These are phyloP conservation scores for Blastobotrys chiropterorum DNA, from an alignment of 805 yeast species.

Conservation along the genomic window DNA sequence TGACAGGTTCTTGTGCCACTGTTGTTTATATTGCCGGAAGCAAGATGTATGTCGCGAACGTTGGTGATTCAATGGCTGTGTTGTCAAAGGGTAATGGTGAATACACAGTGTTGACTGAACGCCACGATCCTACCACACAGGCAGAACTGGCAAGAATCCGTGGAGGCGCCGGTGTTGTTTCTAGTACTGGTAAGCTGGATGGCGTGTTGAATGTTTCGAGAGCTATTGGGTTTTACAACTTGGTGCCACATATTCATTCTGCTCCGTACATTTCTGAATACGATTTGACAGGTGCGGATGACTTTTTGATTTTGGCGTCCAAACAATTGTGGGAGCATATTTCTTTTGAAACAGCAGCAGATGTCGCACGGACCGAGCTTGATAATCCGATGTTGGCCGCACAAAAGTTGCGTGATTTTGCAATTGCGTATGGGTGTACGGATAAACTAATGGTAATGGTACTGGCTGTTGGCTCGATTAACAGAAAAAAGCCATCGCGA, in stretches of 20 bases:
- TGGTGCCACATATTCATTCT: slow-evolving; percentile 82
- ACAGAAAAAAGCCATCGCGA: slow-evolving; percentile 10
- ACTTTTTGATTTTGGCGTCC: slow-evolving; percentile 77
- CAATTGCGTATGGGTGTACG: slow-evolving; percentile 82
- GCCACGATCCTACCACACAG: slow-evolving; percentile 78
- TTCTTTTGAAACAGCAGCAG: slow-evolving; percentile 81
- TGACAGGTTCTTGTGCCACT: slow-evolving; percentile 81
- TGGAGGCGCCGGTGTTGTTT: slow-evolving; percentile 85
- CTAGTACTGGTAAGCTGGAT: slow-evolving; percentile 77
- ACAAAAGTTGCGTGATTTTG: slow-evolving; percentile 86
- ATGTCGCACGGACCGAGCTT: slow-evolving; percentile 68
- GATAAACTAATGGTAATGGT: slow-evolving; percentile 80
- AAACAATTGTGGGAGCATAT: slow-evolving; percentile 80
- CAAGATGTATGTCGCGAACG: slow-evolving; percentile 70
- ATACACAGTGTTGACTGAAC: slow-evolving; percentile 59
- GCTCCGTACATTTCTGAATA: slow-evolving; percentile 72
- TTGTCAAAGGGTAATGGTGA: slow-evolving; percentile 79
- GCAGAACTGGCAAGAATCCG: slow-evolving; percentile 67
- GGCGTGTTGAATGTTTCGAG: slow-evolving; percentile 79
- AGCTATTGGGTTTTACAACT: slow-evolving; percentile 84
- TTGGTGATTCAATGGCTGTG: slow-evolving; percentile 85
- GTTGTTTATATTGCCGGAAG: slow-evolving; percentile 71
- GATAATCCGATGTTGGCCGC: slow-evolving; percentile 89
- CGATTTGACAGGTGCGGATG: slow-evolving; percentile 63
- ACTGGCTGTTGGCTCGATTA: slow-evolving; percentile 41